Conservation (phyloP, 352 stramenopile species). For the Globisporangium okanoganense region DNA sequence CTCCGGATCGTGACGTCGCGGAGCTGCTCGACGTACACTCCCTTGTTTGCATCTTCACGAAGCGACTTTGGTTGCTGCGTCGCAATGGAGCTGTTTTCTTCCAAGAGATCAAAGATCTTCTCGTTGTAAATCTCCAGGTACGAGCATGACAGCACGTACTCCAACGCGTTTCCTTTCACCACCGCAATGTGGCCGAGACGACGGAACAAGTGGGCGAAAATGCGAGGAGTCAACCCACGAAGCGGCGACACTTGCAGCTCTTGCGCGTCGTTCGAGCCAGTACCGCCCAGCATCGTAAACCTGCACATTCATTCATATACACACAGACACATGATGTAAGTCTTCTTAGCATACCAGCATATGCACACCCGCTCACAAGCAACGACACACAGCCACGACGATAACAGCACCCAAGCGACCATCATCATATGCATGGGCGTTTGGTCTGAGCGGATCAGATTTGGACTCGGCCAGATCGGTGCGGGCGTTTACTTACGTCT, state of each 20-base stretch:
- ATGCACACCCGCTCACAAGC: too few relatives aligned
- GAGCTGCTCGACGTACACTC: conserved; percentile 81
- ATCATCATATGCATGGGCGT: too few relatives aligned
- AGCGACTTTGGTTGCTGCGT: conserved; percentile 58
- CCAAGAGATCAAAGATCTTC: conserved; percentile 85
- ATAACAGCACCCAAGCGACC: too few relatives aligned
- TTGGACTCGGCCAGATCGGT: too few relatives aligned
- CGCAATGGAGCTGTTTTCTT: conserved; percentile 40
- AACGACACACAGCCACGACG: too few relatives aligned
- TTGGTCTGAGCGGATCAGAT: too few relatives aligned
- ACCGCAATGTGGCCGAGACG: conserved; percentile 38
- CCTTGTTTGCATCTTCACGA: conserved; percentile 70
- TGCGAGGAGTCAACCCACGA: conserved; percentile 75
- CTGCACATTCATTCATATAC: too few relatives aligned
- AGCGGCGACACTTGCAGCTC: conserved; percentile 47
- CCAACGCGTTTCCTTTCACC: conserved; percentile 41
- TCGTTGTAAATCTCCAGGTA: conserved; percentile 93
- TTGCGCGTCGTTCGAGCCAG: conserved; percentile 25
- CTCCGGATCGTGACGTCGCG: conserved; percentile 59
- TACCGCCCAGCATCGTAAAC: conserved; percentile 81
- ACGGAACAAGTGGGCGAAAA: conserved; percentile 82
- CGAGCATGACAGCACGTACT: conserved; percentile 73
- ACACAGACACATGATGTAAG: too few relatives aligned
- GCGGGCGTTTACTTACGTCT: conserved; percentile 31
- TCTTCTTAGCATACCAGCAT: too few relatives aligned